Conservation (phyloP, 352 stramenopile species). For the Globisporangium mamillatum region DNA sequence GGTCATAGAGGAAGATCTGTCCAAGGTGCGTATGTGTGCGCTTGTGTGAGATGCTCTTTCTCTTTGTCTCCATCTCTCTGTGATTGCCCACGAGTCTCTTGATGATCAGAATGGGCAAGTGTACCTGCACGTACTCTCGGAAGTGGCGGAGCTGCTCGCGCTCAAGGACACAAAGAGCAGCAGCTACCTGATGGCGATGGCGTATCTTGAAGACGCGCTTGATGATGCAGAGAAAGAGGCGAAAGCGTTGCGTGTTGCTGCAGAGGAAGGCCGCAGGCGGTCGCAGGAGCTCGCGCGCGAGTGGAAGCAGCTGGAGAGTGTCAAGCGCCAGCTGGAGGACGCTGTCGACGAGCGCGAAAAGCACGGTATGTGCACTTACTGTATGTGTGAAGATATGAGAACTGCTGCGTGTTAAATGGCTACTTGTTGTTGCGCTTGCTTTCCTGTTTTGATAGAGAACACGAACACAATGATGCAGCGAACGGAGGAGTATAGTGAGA, state of each 20-base stretch:
- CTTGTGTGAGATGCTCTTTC: not conserved
- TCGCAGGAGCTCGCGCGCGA: constrained; percentile 31
- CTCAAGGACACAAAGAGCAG: constrained; percentile 36
- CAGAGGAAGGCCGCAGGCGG: constrained; percentile 7
- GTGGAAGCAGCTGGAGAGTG: constrained; percentile 25
- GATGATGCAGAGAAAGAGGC: constrained; percentile 14
- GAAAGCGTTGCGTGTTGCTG: constrained; percentile 10
- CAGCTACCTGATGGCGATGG: constrained; percentile 34
- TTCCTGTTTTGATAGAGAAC: constrained; percentile 29
- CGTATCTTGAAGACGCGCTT: constrained; percentile 26
- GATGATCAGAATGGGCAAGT: constrained; percentile 38
- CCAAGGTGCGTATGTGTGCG: constrained; percentile 25
- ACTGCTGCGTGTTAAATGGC: not conserved
- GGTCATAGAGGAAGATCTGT: constrained; percentile 41
- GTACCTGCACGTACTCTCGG: constrained; percentile 47
- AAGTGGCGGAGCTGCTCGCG: constrained; percentile 34
- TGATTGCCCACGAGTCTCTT: not conserved
- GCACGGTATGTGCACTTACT: constrained; percentile 21
- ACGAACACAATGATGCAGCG: constrained; percentile 41
- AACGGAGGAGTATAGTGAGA: constrained; percentile 30
- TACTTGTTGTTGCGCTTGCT: not conserved
- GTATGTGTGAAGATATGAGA: too few species aligned
- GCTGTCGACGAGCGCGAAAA: constrained; percentile 32
- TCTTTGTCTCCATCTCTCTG: not conserved
- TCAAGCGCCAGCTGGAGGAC: constrained; percentile 28